Evolutionary conservation across 2,329 filamentous ascomycete genomes (phyloP).

Genomic region (Aspergillus sp.): DNA sequence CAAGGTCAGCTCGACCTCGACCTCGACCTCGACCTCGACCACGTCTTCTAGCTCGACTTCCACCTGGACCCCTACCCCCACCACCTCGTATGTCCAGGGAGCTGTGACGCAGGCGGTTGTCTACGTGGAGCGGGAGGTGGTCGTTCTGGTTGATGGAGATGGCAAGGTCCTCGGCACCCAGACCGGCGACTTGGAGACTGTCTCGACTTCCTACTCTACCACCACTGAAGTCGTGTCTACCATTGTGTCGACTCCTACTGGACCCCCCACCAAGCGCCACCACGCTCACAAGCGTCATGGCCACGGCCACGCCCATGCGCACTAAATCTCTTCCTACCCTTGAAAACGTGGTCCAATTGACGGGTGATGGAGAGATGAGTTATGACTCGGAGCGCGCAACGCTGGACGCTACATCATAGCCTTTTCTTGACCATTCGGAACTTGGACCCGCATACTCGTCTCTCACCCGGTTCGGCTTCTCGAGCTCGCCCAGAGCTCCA

Average conservation of each 20-base stretch:
- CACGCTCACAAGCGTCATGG: conserved; percentile 23
- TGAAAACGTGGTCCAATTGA: background rate
- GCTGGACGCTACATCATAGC: background rate
- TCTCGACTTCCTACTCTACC: conserved; percentile 24
- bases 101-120: conserved; percentile 26
- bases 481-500: background rate
- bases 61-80: conserved; percentile 23
- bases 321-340: conserved; percentile 6
- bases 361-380: background rate
- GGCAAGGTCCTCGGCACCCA: conserved; percentile 24
- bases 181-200: conserved; percentile 19
- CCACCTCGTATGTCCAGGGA: conserved; percentile 21
- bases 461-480: background rate
- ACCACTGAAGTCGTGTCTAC: conserved; percentile 22
- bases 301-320: conserved; percentile 22
- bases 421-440: background rate
- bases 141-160: conserved; percentile 25
- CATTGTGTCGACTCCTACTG: conserved; percentile 18
- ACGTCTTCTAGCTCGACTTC: conserved; percentile 13
- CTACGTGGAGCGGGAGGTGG: conserved; percentile 28
- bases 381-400: background rate
- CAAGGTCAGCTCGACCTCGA: conserved; percentile 1
- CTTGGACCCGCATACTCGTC: background rate
- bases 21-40: conserved; percentile 5
- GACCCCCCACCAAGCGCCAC: conserved; percentile 15